Base-by-base conservation (phyloP, 1,284 basidiomycete species). In the Golubevia sp. region DNA sequence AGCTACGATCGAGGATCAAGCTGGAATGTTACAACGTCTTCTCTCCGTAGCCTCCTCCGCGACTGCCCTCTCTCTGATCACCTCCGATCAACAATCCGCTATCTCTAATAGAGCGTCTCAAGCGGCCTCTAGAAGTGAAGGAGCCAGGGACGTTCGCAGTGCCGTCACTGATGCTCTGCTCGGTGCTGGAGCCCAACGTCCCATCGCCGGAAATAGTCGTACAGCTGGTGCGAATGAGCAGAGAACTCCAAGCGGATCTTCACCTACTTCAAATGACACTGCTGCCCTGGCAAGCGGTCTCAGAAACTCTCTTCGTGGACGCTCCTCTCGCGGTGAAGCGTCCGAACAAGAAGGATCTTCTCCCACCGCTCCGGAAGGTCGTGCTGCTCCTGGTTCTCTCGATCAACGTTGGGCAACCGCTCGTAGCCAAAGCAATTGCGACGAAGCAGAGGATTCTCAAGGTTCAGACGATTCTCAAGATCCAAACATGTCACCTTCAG, bases 1-100 rank as follows among this genome's bases (percentile, higher is more conserved):
- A 1, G 79, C 77, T 11, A 77, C 79, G 24, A 59, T 81, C 0
- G 76, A 77, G 49, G 79, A 80, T 55, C 79, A 82, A 62, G 78
- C 76, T 18, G 71, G 71, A 56, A 82, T 82, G 78, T 67, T 82
- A 11, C 71, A 70, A 58, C 68, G 76, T 8, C 78, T 82, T 21
- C 61, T 79, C 4, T 67, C 70, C 34, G 74, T 82, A 21, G 79
- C 79, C 6, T 68, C 79, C 6, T 77, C 79, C 23, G 79, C 78
- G 2, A 82, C 79, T 3, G 79, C 79, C 24, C 71, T 78, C 1
- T 82, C 79, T 13, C 62, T 82, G 52, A 66, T 80, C 38, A 44
- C 38, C 38, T 13, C 11, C 18, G 38, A 53, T 30, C 51, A 30
- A 53, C 38, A 44, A 44, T 8, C 38, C 18, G 38, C 38, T 13